These are phyloP conservation scores for Ceratocystis lukuohia DNA, from an alignment of 2,329 filamentous ascomycete species.

Conservation along the genomic window DNA sequence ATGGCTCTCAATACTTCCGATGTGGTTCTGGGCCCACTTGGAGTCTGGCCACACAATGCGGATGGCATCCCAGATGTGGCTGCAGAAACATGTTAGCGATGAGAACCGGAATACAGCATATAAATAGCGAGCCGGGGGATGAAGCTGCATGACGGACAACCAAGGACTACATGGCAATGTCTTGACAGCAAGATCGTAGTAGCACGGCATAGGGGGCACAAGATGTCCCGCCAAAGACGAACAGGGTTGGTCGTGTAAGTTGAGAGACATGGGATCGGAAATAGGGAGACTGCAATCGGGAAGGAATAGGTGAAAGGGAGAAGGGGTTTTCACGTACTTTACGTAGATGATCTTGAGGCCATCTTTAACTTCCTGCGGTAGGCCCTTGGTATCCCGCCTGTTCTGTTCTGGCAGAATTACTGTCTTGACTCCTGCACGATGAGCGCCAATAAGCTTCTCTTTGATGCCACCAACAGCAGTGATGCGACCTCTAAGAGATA, in stretches of 20 bases:
- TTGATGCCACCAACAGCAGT: slow-evolving; percentile 96
- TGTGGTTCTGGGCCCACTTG: slow-evolving; percentile 60
- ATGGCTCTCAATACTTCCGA: slow-evolving; percentile 62
- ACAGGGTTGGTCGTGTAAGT: slow-evolving; percentile 3
- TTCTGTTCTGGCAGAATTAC: slow-evolving; percentile 82
- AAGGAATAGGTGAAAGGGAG: slow-evolving; percentile 31
- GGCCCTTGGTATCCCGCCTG: slow-evolving; percentile 79
- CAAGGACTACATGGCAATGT: not conserved
- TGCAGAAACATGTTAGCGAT: slow-evolving; percentile 26
- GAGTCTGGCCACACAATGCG: slow-evolving; percentile 82
- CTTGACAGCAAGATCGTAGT: not conserved
- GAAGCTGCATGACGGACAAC: not conserved
- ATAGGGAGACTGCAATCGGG: slow-evolving; percentile 19
- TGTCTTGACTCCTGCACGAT: slow-evolving; percentile 86
- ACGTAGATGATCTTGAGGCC: slow-evolving; percentile 84
- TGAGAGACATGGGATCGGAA: slow-evolving; percentile 16
- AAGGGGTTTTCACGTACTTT: slow-evolving; percentile 42
- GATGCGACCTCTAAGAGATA: slow-evolving; percentile 73
- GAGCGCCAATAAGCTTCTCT: slow-evolving; percentile 91
- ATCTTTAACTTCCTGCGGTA: slow-evolving; percentile 77
- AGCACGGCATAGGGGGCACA: not conserved
- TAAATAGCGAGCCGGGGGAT: slow-evolving; percentile 11
- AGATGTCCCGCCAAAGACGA: not conserved
- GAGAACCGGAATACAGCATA: slow-evolving; percentile 21
- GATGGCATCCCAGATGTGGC: slow-evolving; percentile 90